A percentile compares a stretch with the other conserved stretches of the same genome.
These are phyloP conservation scores for Lizonia empirigonia DNA, from an alignment of 2,329 filamentous ascomycete genomes.

Conservation along the genomic window DNA sequence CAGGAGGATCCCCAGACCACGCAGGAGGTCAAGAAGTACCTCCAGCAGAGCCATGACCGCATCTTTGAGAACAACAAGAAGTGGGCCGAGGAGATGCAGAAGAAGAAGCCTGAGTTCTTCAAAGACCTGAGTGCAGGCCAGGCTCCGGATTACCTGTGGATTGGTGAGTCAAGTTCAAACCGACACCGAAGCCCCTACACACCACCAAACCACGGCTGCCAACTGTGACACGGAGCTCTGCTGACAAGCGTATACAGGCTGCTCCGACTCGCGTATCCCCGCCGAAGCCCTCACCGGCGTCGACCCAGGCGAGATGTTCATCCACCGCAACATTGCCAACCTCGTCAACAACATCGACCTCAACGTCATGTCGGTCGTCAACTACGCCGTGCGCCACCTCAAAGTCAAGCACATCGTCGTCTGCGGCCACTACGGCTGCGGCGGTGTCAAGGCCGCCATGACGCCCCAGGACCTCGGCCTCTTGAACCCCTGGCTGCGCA, in stretches of 20 bases:
- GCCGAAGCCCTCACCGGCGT: conserved; percentile 51
- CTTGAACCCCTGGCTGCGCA: conserved; percentile 74
- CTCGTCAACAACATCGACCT: conserved; percentile 50
- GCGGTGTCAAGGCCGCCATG: conserved; percentile 66
- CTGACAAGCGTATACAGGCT: conserved; percentile 32
- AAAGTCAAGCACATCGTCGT: conserved; percentile 71
- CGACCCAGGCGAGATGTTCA: conserved; percentile 43
- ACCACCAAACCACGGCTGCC: no score
- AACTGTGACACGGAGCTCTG: background rate
- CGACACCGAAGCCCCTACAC: background rate
- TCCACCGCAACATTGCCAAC: conserved; percentile 46
- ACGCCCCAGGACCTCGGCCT: conserved; percentile 72
- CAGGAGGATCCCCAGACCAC: conserved; percentile 22
- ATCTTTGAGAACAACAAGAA: conserved; percentile 72
- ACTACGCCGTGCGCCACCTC: conserved; percentile 50
- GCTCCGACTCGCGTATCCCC: conserved; percentile 49
- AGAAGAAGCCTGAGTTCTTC: conserved; percentile 69
- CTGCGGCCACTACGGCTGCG: conserved; percentile 71
- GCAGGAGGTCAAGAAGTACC: conserved; percentile 54
- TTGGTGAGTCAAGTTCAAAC: conserved; percentile 34
- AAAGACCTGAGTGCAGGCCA: conserved; percentile 67
- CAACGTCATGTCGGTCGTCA: conserved; percentile 50
- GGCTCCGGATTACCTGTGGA: conserved; percentile 69
- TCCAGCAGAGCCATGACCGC: conserved; percentile 67
- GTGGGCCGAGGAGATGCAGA: conserved; percentile 66